These are phyloP conservation scores for Plantago ovata DNA, from an alignment of 257 asterid species.

Conservation along the genomic window DNA sequence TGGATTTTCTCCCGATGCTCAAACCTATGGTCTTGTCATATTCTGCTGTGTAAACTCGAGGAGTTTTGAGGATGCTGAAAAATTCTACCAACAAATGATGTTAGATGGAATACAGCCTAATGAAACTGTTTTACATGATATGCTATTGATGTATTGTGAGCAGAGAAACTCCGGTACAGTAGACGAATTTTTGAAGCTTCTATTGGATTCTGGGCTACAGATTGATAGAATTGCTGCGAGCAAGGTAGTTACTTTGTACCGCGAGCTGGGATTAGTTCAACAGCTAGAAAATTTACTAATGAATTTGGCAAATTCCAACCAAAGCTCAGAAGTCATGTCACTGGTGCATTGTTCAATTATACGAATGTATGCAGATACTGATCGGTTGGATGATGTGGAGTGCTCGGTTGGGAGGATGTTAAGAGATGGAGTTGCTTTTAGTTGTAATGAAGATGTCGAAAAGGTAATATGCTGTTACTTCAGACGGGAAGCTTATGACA, in stretches of 20 bases:
- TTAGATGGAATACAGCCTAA: conserved; percentile 28
- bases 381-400: conserved; percentile 51
- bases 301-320: conserved; percentile 24
- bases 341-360: conserved; percentile 32
- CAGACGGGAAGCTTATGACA: conserved; percentile 42
- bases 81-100: conserved; percentile 37
- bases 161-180: conserved; percentile 22
- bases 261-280: conserved; percentile 28
- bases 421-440: conserved; percentile 31
- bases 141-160: conserved; percentile 33
- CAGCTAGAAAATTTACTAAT: conserved; percentile 38
- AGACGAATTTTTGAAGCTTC: conserved; percentile 25
- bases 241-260: conserved; percentile 26
- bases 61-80: conserved; percentile 31
- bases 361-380: conserved; percentile 30
- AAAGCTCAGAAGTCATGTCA: conserved; percentile 25
- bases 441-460: conserved; percentile 41
- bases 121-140: conserved; percentile 23
- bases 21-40: no score
- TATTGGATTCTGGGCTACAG: conserved; percentile 7
- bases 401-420: conserved; percentile 39
- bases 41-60: no score
- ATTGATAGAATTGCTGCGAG: conserved; percentile 13
- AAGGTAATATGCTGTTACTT: conserved; percentile 44
- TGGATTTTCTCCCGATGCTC: no score